Conservation (phyloP, 768 basidiomycete species). For the Mycena alexandri region DNA sequence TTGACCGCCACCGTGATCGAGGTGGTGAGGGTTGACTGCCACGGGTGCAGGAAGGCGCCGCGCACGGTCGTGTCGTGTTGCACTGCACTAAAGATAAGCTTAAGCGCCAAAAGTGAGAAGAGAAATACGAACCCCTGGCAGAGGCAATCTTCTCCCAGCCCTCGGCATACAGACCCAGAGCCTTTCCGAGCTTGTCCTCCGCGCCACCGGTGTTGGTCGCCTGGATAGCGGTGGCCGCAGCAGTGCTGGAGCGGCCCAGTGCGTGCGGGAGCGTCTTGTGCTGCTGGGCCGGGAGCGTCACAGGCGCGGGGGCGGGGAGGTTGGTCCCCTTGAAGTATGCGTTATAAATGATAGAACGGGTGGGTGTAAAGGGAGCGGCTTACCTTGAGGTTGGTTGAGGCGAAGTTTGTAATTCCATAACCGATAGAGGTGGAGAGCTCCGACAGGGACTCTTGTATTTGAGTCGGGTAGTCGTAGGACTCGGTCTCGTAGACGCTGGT, state of each 20-base stretch:
- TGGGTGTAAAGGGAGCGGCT: too few species aligned
- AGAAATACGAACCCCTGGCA: constrained; percentile 59
- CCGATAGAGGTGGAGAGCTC: constrained; percentile 81
- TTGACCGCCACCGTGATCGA: constrained; percentile 93
- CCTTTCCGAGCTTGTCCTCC: constrained; percentile 81
- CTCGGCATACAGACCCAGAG: constrained; percentile 80
- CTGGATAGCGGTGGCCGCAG: constrained; percentile 65
- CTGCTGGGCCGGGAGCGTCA: constrained; percentile 67
- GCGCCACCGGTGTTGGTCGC: constrained; percentile 57
- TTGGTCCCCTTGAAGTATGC: constrained; percentile 72
- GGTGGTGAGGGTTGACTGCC: constrained; percentile 89
- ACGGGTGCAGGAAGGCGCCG: constrained; percentile 78
- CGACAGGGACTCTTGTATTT: constrained; percentile 85
- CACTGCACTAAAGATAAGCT: constrained; percentile 45
- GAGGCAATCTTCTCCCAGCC: constrained; percentile 87
- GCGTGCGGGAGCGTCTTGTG: constrained; percentile 99
- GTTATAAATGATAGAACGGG: too few species aligned
- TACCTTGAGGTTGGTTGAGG: constrained; percentile 80
- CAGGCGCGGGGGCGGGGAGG: constrained; percentile 78
- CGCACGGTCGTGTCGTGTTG: constrained; percentile 83
- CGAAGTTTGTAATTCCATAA: constrained; percentile 84
- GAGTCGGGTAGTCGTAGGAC: constrained; percentile 90
- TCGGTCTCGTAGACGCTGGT: constrained; percentile 91
- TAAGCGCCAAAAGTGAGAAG: neutral
- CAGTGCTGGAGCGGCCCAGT: constrained; percentile 82